Percentiles rank a stretch among this genome's conserved stretches.
Evolutionary conservation across 2,329 filamentous ascomycete species (phyloP).

Genomic region (Clonostachys sp.): DNA sequence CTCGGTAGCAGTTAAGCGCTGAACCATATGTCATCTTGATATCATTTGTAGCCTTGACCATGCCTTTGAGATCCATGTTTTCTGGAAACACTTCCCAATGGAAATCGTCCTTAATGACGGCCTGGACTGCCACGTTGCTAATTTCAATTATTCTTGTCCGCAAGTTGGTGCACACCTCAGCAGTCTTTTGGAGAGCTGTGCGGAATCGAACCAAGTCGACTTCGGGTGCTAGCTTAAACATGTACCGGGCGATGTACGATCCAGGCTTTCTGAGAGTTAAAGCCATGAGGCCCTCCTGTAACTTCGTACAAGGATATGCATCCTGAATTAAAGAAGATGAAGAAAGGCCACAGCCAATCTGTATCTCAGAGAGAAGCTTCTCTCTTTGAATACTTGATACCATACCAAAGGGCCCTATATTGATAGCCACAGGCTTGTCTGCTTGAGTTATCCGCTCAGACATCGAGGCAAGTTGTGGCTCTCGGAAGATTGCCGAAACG

Average conservation of each 20-base stretch:
- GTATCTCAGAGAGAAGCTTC: not conserved
- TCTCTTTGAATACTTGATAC: too few species aligned
- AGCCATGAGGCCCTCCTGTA: conserved; percentile 44
- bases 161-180: conserved; percentile 4
- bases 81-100: not conserved
- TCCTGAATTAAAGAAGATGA: conserved; percentile 31
- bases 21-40: conserved; percentile 1
- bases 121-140: conserved; percentile 1
- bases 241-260: conserved; percentile 8
- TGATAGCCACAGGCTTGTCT: not conserved
- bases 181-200: conserved; percentile 7
- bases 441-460: not conserved
- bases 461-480: not conserved
- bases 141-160: conserved; percentile 5
- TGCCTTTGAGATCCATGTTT: not conserved
- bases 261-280: conserved; percentile 28
- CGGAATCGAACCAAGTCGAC: conserved; percentile 7
- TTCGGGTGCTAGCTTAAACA: conserved; percentile 4
- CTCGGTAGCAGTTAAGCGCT: conserved; percentile 5
- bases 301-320: conserved; percentile 40
- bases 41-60: not conserved
- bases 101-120: conserved; percentile 2
- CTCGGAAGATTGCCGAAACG: not conserved
- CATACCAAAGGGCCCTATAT: too few species aligned
- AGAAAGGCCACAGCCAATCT: not conserved